Percentiles rank a stretch among this genome's conserved stretches.
These are phyloP conservation scores for Fonsecaea pedrosoi DNA, from an alignment of 2,329 filamentous ascomycete genomes.

Conservation along the genomic window DNA sequence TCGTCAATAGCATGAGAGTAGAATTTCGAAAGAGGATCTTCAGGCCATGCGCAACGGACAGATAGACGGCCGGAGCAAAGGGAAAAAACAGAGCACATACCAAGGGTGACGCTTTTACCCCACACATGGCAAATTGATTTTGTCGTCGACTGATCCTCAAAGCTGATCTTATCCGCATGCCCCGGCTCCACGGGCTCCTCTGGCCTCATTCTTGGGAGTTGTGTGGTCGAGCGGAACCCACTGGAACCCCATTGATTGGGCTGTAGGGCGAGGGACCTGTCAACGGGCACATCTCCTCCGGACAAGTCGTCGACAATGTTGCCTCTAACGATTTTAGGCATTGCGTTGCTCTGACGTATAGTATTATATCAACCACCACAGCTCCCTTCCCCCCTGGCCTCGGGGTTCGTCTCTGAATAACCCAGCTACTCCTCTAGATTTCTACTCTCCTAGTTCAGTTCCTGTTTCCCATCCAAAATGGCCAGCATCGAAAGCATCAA, in stretches of 20 bases:
- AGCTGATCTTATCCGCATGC: conserved; percentile 19
- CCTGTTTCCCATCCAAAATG: conserved; percentile 55
- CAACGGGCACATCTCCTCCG: conserved; percentile 26
- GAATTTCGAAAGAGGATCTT: neutral
- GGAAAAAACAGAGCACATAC: neutral
- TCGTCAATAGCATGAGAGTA: neutral
- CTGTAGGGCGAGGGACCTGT: neutral
- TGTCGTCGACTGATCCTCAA: conserved; percentile 18
- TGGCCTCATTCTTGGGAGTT: conserved; percentile 1
- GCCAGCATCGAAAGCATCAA: conserved; percentile 76
- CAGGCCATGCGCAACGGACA: neutral
- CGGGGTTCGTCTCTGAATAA: conserved; percentile 3
- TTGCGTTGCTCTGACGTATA: conserved; percentile 35
- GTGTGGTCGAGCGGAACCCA: conserved; percentile 9
- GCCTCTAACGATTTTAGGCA: conserved; percentile 20
- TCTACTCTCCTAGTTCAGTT: neutral
- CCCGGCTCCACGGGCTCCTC: conserved; percentile 10
- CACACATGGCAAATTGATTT: conserved; percentile 5
- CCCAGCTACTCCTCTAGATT: conserved; percentile 3
- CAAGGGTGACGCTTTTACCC: conserved; percentile 12
- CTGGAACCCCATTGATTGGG: conserved; percentile 9
- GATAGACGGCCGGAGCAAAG: conserved; percentile 10
- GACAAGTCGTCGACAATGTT: conserved; percentile 17
- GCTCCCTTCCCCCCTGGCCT: conserved; percentile 1
- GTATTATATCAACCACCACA: conserved; percentile 33